Evolutionary conservation across 2,329 filamentous ascomycete genomes (phyloP), one percentile per base, ranked within the genome.

Genomic region (Chaetomium olivaceum): DNA sequence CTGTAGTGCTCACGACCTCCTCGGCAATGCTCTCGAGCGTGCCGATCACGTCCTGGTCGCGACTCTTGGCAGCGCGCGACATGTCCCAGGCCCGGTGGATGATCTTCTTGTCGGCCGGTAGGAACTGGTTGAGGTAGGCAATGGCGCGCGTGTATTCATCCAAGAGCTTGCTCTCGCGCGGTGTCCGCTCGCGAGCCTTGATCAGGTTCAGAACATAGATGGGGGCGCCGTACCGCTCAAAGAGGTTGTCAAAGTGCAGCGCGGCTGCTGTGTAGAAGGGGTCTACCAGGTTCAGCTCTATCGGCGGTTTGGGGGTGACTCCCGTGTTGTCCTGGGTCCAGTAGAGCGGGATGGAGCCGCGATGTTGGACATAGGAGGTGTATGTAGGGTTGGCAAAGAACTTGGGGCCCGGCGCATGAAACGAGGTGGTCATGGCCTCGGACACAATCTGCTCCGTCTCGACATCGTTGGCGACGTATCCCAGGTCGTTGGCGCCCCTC

Each of bases 361-460:
- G 87, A 75, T 99, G 95, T 75, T 99, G 95, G 1, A 99, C 90
- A 76, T 97, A 98, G 0, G 95, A 98, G 4, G 95, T 98, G 76
- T 94, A 97, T 31, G 92, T 90, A 1, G 94, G 92, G 73, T 91
- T 98, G 5, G 92, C 89, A 75, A 92, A 97, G 12, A 97, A 84
- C 58, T 87, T 87, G 3, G 91, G 91, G 0, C 93, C 94, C 4
- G 95, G 92, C 3, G 91, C 90, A 79, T 99, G 95, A 72, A 99
- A 97, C 0, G 95, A 97, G 0, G 95, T 99, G 0, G 93, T 97
- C 59, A 94, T 82, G 72, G 93, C 92, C 75, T 99, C 95, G 0
- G 93, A 95, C 5, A 99, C 93, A 67, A 99, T 97, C 76, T 99
- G 95, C 78, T 99, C 95, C 0, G 95, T 98, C 78, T 99, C 96